Evolutionary conservation across 257 asterid species (phyloP).

Genomic region (Jaltomata sinuosa): DNA sequence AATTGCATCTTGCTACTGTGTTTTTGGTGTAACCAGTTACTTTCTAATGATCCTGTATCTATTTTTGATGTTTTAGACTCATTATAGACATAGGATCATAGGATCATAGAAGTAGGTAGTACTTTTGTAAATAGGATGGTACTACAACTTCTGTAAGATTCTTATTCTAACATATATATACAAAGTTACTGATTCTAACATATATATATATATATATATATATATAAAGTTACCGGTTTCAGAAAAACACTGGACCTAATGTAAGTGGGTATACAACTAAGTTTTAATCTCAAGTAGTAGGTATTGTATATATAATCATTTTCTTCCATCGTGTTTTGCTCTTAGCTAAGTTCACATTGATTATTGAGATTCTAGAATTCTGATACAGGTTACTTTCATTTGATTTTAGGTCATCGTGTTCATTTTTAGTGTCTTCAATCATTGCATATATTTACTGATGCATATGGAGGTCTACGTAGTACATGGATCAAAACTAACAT

Average conservation of each 20-base stretch:
- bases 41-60: too few species aligned
- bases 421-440: not conserved
- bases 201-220: too few species aligned
- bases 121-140: too few species aligned
- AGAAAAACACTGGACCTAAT: not conserved
- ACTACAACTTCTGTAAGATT: too few species aligned
- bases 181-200: too few species aligned
- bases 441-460: not conserved
- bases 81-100: too few species aligned
- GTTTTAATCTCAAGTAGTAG: not conserved
- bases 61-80: too few species aligned
- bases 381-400: not conserved
- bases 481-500: not conserved
- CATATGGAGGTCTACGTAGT: not conserved
- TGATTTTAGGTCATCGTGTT: not conserved
- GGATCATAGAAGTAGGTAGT: too few species aligned
- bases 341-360: not conserved
- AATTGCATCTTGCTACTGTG: too few species aligned
- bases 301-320: not conserved
- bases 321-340: not conserved
- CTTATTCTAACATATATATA: too few species aligned
- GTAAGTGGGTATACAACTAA: not conserved
- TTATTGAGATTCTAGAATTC: not conserved
- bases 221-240: too few species aligned
- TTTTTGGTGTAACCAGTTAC: too few species aligned